These are phyloP conservation scores for Cyclostephanos tholiformis DNA, from an alignment of 108 stramenopile species.

Conservation along the genomic window DNA sequence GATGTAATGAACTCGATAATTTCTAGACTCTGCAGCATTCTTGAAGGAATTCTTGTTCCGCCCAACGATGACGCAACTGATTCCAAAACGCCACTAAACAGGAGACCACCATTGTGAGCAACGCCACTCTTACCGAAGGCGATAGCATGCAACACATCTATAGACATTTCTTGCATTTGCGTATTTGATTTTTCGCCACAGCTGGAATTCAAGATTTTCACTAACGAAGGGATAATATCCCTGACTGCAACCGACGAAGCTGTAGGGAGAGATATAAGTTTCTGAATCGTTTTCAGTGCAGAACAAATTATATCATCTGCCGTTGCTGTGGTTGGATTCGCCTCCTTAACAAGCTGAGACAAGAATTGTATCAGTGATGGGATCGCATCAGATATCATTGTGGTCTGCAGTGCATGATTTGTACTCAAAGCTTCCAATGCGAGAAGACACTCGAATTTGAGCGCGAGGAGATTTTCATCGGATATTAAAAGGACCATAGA, in stretches of 20 bases:
- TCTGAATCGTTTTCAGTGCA: slow-evolving; percentile 62
- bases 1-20: slow-evolving; percentile 52
- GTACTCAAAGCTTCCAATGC: slow-evolving; percentile 71
- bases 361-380: slow-evolving; percentile 68
- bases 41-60: neutral
- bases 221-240: slow-evolving; percentile 56
- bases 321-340: neutral
- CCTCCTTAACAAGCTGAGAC: slow-evolving; percentile 12
- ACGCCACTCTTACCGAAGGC: slow-evolving; percentile 1
- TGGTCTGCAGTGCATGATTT: slow-evolving; percentile 69
- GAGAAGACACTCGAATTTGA: slow-evolving; percentile 71
- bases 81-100: slow-evolving; percentile 16
- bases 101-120: neutral
- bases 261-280: slow-evolving; percentile 68
- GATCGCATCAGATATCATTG: slow-evolving; percentile 63
- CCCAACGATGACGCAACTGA: slow-evolving; percentile 16
- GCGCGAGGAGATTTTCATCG: slow-evolving; percentile 45
- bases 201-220: slow-evolving; percentile 16
- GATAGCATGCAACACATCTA: slow-evolving; percentile 63
- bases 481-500: slow-evolving; percentile 65
- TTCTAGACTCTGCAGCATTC: slow-evolving; percentile 50
- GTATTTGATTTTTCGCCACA: neutral
- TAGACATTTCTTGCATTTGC: slow-evolving; percentile 35
- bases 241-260: slow-evolving; percentile 58
- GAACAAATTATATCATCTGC: slow-evolving; percentile 45